Conservation (phyloP, 2,329 filamentous ascomycete genomes). For the Blastomyces gilchristii region DNA sequence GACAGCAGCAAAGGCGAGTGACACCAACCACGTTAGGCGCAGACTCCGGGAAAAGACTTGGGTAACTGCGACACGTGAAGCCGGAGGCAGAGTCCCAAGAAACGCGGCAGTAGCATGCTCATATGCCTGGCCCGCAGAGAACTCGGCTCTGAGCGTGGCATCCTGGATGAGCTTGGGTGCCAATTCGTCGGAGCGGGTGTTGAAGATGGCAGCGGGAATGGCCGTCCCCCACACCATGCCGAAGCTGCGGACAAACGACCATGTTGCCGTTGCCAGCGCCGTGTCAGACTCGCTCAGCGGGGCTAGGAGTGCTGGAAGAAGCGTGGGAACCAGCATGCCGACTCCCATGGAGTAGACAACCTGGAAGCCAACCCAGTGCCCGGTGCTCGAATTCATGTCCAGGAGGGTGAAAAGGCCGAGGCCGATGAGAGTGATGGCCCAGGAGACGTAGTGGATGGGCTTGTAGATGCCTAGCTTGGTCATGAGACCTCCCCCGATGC, state of each 20-base stretch:
- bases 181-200: slow-evolving; percentile 18
- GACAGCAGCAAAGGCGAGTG: slow-evolving; percentile 24
- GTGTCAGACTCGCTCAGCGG: slow-evolving; percentile 21
- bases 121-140: slow-evolving; percentile 8
- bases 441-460: slow-evolving; percentile 29
- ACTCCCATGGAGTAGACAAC: slow-evolving; percentile 32
- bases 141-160: neutral
- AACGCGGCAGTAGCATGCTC: neutral
- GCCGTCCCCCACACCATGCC: slow-evolving; percentile 26
- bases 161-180: slow-evolving; percentile 5
- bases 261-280: slow-evolving; percentile 21
- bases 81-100: neutral
- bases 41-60: slow-evolving; percentile 26
- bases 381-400: slow-evolving; percentile 28
- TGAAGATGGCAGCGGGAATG: slow-evolving; percentile 26
- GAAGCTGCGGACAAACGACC: slow-evolving; percentile 24
- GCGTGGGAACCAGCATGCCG: slow-evolving; percentile 35
- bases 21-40: slow-evolving; percentile 30
- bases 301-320: slow-evolving; percentile 39
- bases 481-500: slow-evolving; percentile 22
- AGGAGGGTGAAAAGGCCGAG: slow-evolving; percentile 36
- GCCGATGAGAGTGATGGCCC: slow-evolving; percentile 32
- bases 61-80: slow-evolving; percentile 20
- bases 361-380: slow-evolving; percentile 37
- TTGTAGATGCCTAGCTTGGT: slow-evolving; percentile 23